phyloP scores from a whole-genome alignment of 2,329 filamentous ascomycete species.

The Diaporthe ampelina region DNA sequence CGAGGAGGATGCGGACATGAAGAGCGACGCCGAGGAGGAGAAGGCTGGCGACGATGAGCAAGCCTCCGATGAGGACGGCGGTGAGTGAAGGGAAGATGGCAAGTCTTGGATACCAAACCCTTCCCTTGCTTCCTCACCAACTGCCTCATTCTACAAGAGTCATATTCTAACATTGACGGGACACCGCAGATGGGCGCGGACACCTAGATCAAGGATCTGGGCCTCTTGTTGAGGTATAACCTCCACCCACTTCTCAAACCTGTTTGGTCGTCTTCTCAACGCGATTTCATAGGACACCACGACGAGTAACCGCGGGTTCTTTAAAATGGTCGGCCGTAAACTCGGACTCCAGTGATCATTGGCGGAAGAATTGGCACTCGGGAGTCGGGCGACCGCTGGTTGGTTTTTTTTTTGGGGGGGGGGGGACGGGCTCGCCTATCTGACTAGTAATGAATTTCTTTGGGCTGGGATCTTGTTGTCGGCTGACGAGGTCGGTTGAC shows the following conservation, averaged over 20 bases:
- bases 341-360: constrained; percentile 32
- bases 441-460: constrained; percentile 6
- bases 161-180: constrained; percentile 15
- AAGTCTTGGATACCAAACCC: constrained; percentile 34
- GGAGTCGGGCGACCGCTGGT: background rate
- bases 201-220: constrained; percentile 20
- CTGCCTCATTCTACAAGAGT: background rate
- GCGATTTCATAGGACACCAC: constrained; percentile 31
- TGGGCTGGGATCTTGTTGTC: background rate
- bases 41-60: constrained; percentile 17
- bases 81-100: constrained; percentile 41
- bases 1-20: constrained; percentile 36
- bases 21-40: constrained; percentile 16
- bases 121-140: background rate
- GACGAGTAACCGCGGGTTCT: constrained; percentile 33
- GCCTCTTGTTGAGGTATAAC: constrained; percentile 36
- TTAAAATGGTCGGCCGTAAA: constrained; percentile 36
- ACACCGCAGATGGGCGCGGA: constrained; percentile 6
- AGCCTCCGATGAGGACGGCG: constrained; percentile 32
- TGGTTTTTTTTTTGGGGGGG: background rate
- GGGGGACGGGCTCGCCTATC: background rate
- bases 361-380: background rate
- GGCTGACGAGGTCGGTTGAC: background rate
- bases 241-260: constrained; percentile 11
- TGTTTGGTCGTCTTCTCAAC: constrained; percentile 30